A percentile compares a stretch with the other conserved stretches of the same genome.
phyloP scores from a whole-genome alignment of 2,329 filamentous ascomycete genomes.

The Fusarium tjaetaba region DNA sequence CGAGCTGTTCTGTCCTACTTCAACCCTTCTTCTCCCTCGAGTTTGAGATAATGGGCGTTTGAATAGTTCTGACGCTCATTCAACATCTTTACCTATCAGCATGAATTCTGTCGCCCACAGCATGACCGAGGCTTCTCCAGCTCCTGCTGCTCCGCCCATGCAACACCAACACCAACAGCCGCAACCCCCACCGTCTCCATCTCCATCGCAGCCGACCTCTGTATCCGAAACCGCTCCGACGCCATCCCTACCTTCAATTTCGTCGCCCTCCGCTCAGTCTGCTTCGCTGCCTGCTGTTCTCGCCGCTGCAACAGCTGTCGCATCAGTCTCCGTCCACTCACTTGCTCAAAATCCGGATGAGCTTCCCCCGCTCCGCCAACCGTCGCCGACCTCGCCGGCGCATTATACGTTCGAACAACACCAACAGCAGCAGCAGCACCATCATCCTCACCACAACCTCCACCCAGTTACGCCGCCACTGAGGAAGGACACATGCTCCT shows the following conservation, averaged over 20 bases:
- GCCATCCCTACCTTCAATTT: conserved; percentile 40
- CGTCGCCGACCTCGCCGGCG: conserved; percentile 42
- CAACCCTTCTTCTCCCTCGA: conserved; percentile 8
- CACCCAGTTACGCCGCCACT: conserved; percentile 47
- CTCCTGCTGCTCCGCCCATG: conserved; percentile 28
- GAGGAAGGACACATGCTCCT: conserved; percentile 63
- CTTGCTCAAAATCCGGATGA: conserved; percentile 41
- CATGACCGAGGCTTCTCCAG: conserved; percentile 47
- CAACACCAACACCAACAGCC: conserved; percentile 36
- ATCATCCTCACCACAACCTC: conserved; percentile 42
- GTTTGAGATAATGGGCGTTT: conserved; percentile 43
- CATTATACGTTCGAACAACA: conserved; percentile 44
- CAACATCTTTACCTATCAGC: conserved; percentile 27
- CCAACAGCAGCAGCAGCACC: conserved; percentile 38
- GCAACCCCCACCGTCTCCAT: conserved; percentile 40
- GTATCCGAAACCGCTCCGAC: conserved; percentile 40
- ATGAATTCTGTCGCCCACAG: conserved; percentile 54
- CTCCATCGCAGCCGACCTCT: conserved; percentile 42
- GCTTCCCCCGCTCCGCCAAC: conserved; percentile 43
- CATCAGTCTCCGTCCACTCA: conserved; percentile 33
- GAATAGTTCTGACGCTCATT: conserved; percentile 28
- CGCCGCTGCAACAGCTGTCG: conserved; percentile 34
- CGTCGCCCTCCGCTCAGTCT: conserved; percentile 42
- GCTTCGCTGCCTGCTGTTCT: conserved; percentile 41
- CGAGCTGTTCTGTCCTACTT: conserved; percentile 14